Base-by-base conservation (phyloP, 345 rosid species). In the Psidium guajava region DNA sequence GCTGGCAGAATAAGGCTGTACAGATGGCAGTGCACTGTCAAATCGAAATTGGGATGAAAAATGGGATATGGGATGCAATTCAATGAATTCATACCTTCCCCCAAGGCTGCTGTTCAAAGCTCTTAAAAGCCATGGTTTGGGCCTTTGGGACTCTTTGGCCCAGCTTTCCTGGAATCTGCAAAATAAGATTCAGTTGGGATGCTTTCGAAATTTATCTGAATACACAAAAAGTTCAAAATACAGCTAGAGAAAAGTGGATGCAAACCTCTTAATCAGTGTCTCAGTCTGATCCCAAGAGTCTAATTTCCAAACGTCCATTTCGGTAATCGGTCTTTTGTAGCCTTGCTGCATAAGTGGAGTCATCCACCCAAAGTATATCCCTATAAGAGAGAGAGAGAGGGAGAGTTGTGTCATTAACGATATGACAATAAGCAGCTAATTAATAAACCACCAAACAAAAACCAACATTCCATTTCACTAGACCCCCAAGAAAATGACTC, bases 231-330 rank as follows among this genome's bases (percentile, higher is more conserved):
- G 47, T 82, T 25, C 54, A 7, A 27, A 87, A 69, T 83, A 87
- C 86, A 85, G 75, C 82, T 36, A 86, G 85, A 82, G 83, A 81
- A 84, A 87, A 58, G 24, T 6, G 16, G 75, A 86, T 85, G 22
- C 92, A 64, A 80, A 97, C 99, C 89, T 96, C 73, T 88, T 87
- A 69, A 88, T 91, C 86, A 94, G 91, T 86, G 92, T 94, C 86
- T 97, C 94, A n/a, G 98, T 94, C 90, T 52, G 90, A 91, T 97
- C 99, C 99, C 99, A 97, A 55, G 91, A 90, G 88, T 94, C 99
- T 85, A 97, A 90, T 88, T 94, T 94, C 99, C 98, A 97, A 24
- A 95, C 93, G 89, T 96, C 98, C 90, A 90, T 94, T 90, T 96
- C 99, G 12, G 98, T 96, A 80, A 97, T 90, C 44, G 98, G 98